Evolutionary conservation across 805 yeast species (phyloP).

Genomic region (Kodamaea sagamina): DNA sequence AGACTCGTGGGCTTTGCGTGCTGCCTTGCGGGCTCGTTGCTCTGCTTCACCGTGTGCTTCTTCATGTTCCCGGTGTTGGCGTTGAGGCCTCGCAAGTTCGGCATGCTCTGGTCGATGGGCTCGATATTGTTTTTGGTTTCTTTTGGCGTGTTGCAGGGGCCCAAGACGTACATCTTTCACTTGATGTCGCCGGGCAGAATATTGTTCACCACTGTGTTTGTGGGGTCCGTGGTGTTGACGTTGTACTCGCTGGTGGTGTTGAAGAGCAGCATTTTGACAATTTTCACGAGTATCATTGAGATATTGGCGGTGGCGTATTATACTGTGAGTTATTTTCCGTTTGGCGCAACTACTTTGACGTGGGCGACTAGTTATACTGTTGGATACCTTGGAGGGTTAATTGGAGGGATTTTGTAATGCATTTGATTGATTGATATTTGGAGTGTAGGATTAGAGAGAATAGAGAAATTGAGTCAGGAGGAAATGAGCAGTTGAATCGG

Average conservation of each 20-base stretch:
- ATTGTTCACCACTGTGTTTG: constrained; percentile 77
- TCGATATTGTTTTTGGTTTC: constrained; percentile 82
- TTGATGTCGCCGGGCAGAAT: constrained; percentile 73
- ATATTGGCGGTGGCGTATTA: constrained; percentile 87
- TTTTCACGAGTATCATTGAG: constrained; percentile 74
- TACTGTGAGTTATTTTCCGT: constrained; percentile 90
- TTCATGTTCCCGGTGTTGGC: constrained; percentile 88
- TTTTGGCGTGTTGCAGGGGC: constrained; percentile 92
- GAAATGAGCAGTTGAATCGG: no score
- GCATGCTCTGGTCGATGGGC: constrained; percentile 88
- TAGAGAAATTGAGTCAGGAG: no score
- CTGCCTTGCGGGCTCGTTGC: constrained; percentile 73
- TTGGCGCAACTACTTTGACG: constrained; percentile 78
- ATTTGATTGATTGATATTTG: no score
- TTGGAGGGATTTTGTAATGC: constrained; percentile 44
- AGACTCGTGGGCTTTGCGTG: constrained; percentile 74
- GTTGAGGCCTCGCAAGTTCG: constrained; percentile 87
- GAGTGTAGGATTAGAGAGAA: no score
- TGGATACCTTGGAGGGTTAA: constrained; percentile 48
- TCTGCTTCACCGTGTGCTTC: constrained; percentile 80
- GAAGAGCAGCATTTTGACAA: constrained; percentile 73
- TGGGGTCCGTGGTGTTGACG: constrained; percentile 77
- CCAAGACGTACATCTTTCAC: constrained; percentile 74
- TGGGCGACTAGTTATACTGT: constrained; percentile 48
- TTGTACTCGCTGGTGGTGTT: constrained; percentile 69